Evolutionary conservation across 768 basidiomycete species (phyloP).

Genomic region (Chiua virens): DNA sequence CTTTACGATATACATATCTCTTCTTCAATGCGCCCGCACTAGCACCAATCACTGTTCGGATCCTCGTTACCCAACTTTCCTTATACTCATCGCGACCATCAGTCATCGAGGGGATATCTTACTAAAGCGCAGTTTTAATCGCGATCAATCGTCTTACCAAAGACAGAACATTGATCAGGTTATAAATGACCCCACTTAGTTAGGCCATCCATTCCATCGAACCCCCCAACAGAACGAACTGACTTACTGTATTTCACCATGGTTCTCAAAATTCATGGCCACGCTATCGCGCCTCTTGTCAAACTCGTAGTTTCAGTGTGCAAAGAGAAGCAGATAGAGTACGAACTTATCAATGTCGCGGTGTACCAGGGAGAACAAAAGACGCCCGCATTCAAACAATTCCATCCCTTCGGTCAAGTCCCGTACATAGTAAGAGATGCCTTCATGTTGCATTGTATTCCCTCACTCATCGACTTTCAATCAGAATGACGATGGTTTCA

Average conservation of each 20-base stretch:
- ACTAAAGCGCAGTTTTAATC: too few relatives aligned
- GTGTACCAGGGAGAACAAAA: constrained; percentile 37
- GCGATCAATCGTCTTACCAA: too few relatives aligned
- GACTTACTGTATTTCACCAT: constrained; percentile 21
- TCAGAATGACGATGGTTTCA: constrained; percentile 34
- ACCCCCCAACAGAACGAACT: background rate
- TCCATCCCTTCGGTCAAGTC: constrained; percentile 42
- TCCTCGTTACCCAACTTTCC: too few relatives aligned
- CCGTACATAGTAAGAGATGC: constrained; percentile 29
- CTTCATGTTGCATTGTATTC: background rate
- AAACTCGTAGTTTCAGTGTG: constrained; percentile 39
- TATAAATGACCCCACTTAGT: background rate
- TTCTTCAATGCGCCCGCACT: too few relatives aligned
- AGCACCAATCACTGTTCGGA: too few relatives aligned
- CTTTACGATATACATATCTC: too few relatives aligned
- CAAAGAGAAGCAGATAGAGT: constrained; percentile 40
- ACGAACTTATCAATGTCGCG: constrained; percentile 37
- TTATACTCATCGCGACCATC: too few relatives aligned
- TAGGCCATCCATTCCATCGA: background rate
- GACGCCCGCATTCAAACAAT: constrained; percentile 28
- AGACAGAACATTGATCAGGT: background rate
- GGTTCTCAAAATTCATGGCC: constrained; percentile 47
- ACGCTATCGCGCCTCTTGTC: constrained; percentile 37
- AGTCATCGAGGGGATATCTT: too few relatives aligned
- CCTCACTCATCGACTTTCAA: background rate